Evolutionary conservation across 1,284 basidiomycete genomes (phyloP).

Genomic region (Heterobasidion occidentale): DNA sequence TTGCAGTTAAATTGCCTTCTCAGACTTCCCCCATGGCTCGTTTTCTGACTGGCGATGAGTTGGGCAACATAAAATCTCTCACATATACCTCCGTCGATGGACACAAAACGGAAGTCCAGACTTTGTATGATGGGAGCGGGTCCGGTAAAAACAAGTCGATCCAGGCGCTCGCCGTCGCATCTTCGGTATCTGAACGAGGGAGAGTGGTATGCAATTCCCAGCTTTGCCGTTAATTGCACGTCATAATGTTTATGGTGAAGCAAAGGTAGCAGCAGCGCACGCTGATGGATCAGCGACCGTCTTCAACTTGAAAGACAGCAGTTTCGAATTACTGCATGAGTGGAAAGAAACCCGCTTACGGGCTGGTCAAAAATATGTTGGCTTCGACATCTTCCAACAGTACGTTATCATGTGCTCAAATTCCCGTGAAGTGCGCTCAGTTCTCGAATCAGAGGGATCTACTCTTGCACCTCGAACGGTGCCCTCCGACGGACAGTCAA

Average conservation of each 20-base stretch:
- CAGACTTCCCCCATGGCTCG: slow-evolving; percentile 38
- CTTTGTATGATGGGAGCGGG: slow-evolving; percentile 25
- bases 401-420: slow-evolving; percentile 17
- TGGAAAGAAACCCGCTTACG: slow-evolving; percentile 63
- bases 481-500: slow-evolving; percentile 45
- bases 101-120: slow-evolving; percentile 23
- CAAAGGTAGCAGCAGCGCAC: slow-evolving; percentile 56
- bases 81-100: slow-evolving; percentile 25
- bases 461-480: slow-evolving; percentile 68
- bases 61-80: slow-evolving; percentile 61
- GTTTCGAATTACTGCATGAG: slow-evolving; percentile 28
- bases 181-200: slow-evolving; percentile 15
- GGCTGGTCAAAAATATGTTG: slow-evolving; percentile 47
- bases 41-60: slow-evolving; percentile 67
- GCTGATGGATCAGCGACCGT: slow-evolving; percentile 45
- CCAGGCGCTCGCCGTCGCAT: slow-evolving; percentile 28
- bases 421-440: not conserved
- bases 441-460: slow-evolving; percentile 34
- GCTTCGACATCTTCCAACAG: slow-evolving; percentile 42
- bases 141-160: slow-evolving; percentile 29
- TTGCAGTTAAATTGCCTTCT: not conserved
- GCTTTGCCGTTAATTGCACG: not conserved
- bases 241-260: slow-evolving; percentile 16
- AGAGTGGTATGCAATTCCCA: slow-evolving; percentile 26
- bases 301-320: slow-evolving; percentile 31